Evolutionary conservation across 495 filamentous ascomycete genomes (phyloP).

Genomic region (Aspergillus steynii): DNA sequence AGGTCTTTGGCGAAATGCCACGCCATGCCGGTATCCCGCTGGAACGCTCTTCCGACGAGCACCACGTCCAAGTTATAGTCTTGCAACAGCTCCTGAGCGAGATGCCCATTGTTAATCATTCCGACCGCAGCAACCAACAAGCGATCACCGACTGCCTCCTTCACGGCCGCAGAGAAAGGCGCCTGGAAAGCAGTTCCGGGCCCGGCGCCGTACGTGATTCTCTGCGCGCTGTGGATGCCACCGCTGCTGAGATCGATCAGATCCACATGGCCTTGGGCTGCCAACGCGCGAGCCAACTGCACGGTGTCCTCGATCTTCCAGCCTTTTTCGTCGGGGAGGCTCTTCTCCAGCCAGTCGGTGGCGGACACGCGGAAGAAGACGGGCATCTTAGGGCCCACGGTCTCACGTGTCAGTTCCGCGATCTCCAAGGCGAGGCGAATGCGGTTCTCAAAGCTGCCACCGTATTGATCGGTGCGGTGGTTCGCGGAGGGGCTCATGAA

Average conservation of each 20-base stretch:
- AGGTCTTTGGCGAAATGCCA: conserved; percentile 70
- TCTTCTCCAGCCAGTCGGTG: conserved; percentile 60
- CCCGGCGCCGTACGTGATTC: conserved; percentile 55
- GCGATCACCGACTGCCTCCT: conserved; percentile 59
- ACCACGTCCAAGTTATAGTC: conserved; percentile 59
- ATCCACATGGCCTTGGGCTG: conserved; percentile 55
- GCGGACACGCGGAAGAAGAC: conserved; percentile 62
- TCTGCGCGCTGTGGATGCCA: conserved; percentile 48
- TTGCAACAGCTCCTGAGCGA: conserved; percentile 57
- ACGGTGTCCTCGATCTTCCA: conserved; percentile 60
- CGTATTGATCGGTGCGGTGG: conserved; percentile 60
- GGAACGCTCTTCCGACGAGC: conserved; percentile 63
- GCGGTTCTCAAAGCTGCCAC: conserved; percentile 63
- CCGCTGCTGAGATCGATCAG: conserved; percentile 64
- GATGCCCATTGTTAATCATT: conserved; percentile 54
- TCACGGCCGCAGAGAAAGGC: conserved; percentile 57
- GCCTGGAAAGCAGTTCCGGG: conserved; percentile 59
- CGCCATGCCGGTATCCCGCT: conserved; percentile 68
- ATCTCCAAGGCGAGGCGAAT: conserved; percentile 57
- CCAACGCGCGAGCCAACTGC: conserved; percentile 51
- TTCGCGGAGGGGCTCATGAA: conserved; percentile 66
- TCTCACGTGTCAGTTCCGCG: conserved; percentile 49
- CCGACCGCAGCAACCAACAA: conserved; percentile 61
- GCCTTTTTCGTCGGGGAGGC: conserved; percentile 40
- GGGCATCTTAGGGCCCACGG: conserved; percentile 61